Evolutionary conservation across 1,284 basidiomycete genomes (phyloP).

Genomic region (Cryptococcus sp.): DNA sequence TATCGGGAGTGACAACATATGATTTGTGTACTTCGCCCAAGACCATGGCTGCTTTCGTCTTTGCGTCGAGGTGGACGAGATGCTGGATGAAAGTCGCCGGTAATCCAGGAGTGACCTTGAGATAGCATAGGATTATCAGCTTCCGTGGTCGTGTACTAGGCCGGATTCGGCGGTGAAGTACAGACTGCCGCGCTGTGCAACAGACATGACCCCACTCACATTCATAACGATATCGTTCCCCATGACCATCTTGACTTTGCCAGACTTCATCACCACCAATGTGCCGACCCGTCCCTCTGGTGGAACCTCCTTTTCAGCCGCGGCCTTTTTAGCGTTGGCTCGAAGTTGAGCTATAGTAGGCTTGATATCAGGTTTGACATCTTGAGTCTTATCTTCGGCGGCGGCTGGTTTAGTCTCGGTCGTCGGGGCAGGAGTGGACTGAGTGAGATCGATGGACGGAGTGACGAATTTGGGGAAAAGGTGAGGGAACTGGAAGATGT

Average conservation of each 20-base stretch:
- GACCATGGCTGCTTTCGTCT: conserved; percentile 61
- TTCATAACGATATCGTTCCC: conserved; percentile 76
- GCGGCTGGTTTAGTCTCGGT: conserved; percentile 2
- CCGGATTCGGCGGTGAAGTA: too few relatives aligned
- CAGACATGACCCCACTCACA: conserved; percentile 56
- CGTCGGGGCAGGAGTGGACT: conserved; percentile 30
- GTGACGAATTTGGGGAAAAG: conserved; percentile 75
- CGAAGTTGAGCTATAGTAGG: conserved; percentile 30
- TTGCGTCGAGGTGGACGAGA: conserved; percentile 72
- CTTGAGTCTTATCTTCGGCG: conserved; percentile 11
- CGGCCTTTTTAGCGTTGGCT: conserved; percentile 26
- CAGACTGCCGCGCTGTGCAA: too few relatives aligned
- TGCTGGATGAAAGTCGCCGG: conserved; percentile 89
- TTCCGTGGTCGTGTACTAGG: neutral
- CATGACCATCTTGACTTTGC: conserved; percentile 81
- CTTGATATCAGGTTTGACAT: conserved; percentile 39
- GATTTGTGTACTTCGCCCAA: conserved; percentile 83
- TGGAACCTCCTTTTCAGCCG: conserved; percentile 30
- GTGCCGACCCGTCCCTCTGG: conserved; percentile 77
- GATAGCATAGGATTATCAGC: conserved; percentile 3
- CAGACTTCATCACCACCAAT: conserved; percentile 78
- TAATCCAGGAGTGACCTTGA: conserved; percentile 76
- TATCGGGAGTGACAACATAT: conserved; percentile 81
- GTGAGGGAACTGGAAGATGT: conserved; percentile 90
- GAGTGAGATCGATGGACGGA: conserved; percentile 24